Base-by-base conservation (phyloP, 2,329 filamentous ascomycete genomes). In the Pestalotiopsis fici region DNA sequence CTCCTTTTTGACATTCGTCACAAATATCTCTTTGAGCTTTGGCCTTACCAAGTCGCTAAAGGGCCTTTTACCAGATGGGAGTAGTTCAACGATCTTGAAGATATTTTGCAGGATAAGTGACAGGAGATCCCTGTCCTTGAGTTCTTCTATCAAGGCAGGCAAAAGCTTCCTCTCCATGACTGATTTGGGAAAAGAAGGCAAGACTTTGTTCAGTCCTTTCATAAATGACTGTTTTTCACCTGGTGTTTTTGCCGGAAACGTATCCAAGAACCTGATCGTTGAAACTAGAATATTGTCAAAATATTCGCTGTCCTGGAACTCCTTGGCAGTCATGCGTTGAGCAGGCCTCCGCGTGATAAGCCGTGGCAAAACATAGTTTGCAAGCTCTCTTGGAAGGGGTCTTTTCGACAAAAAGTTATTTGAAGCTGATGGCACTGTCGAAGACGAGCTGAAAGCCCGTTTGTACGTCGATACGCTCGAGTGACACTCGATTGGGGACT, bases 251-350 rank as follows among this genome's bases (percentile, higher is more conserved):
- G 93, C 93, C 0, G 96, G 95, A 68, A 99, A 89, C 0, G 91
- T 88, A 74, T 99, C 96, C 28, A 99, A 83, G 76, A 99, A 99
- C 13, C 96, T 93, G 69, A 99, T 97, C 0, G 96, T 98, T 0
- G 95, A 97, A 25, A 99, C 94, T 4, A 99, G 85, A 59, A 98
- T 93, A 75, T 98, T 99, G 80, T 99, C 94, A 77, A 99, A 99
- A 77, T 97, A 99, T 71, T 93, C 91, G 75, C 94, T 97, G 78
- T 98, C 90, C 76, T 99, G 96, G 73, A 99, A 98, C 74, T 97
- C 95, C 65, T 88, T 90, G 4, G 95, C 94, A 28, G 90, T 94
- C 83, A 98, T 88, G 57, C 96, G 89, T 77, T 97, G 93, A 3
- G 94, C 94, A 2, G 96, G 94, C 66, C 94, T 86, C 70, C 96